phyloP scores from a whole-genome alignment of 805 yeast genomes.

The Candida saitoana region DNA sequence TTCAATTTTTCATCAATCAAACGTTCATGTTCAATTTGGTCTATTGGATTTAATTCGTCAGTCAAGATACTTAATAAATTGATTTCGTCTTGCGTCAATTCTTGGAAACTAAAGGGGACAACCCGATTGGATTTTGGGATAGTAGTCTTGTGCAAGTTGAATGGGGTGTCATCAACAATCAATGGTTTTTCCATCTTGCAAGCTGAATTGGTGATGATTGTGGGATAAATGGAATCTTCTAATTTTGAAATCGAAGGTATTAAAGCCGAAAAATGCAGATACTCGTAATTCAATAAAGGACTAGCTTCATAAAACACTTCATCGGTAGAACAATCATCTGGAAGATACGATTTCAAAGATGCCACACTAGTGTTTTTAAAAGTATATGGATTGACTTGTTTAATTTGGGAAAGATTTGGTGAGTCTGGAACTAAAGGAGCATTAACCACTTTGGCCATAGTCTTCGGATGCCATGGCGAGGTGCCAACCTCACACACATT shows the following conservation, averaged over 20 bases:
- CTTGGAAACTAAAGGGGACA: slow-evolving; percentile 2
- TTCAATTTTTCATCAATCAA: slow-evolving; percentile 2
- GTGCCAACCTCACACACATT: not conserved
- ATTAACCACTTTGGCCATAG: not conserved
- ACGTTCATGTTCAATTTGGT: slow-evolving; percentile 1
- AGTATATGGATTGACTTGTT: slow-evolving; percentile 5
- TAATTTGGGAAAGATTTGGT: slow-evolving; percentile 1
- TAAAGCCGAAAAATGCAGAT: not conserved
- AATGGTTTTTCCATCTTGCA: slow-evolving; percentile 12
- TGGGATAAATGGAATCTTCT: not conserved
- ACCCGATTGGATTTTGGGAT: slow-evolving; percentile 2
- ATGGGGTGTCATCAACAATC: slow-evolving; percentile 4
- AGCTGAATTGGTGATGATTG: not conserved
- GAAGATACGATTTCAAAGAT: not conserved
- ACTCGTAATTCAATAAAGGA: slow-evolving; percentile 9
- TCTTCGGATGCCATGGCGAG: not conserved
- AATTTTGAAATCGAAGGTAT: not conserved
- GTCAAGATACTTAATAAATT: slow-evolving; percentile 14
- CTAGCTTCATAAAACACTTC: slow-evolving; percentile 18
- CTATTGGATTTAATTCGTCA: slow-evolving; percentile 11
- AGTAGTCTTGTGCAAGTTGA: not conserved
- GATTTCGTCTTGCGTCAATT: slow-evolving; percentile 9
- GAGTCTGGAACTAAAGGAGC: not conserved
- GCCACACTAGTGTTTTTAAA: slow-evolving; percentile 1
- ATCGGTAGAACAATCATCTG: slow-evolving; percentile 1